Conservation (phyloP, 1,284 basidiomycete genomes). For the Fomes fomentarius region DNA sequence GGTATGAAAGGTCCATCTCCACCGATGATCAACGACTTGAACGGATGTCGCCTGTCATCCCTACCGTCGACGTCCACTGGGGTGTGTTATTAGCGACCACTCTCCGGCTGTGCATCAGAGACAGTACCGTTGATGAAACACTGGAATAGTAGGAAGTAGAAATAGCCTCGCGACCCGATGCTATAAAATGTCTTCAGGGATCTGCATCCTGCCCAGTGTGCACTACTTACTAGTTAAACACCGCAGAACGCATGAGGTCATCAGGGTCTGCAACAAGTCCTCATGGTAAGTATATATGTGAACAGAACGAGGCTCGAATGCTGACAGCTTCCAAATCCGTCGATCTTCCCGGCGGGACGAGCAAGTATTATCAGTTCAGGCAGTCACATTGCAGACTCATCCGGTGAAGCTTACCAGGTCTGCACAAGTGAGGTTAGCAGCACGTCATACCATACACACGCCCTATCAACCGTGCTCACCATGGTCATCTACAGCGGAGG, state of each 20-base stretch:
- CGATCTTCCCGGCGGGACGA: conserved; percentile 60
- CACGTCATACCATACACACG: background rate
- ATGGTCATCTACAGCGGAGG: conserved; percentile 62
- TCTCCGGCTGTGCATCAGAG: too few relatives aligned
- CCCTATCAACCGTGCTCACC: conserved; percentile 46
- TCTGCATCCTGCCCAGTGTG: background rate
- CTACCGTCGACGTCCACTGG: conserved; percentile 77
- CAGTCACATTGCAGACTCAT: conserved; percentile 28
- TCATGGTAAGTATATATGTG: background rate
- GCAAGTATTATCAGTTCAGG: conserved; percentile 8
- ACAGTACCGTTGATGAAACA: conserved; percentile 80
- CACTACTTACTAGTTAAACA: conserved; percentile 69
- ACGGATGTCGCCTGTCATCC: conserved; percentile 65
- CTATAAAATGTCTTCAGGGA: conserved; percentile 38
- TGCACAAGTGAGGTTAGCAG: conserved; percentile 26
- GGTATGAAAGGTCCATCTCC: conserved; percentile 76
- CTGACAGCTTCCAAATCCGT: conserved; percentile 91
- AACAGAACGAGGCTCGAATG: conserved; percentile 9
- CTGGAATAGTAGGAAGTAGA: conserved; percentile 92
- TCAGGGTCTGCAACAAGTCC: conserved; percentile 66
- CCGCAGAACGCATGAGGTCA: conserved; percentile 75
- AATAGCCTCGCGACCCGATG: conserved; percentile 83
- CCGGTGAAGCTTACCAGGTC: conserved; percentile 43
- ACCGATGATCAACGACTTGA: conserved; percentile 78
- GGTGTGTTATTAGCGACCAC: too few relatives aligned